Evolutionary conservation across 495 filamentous ascomycete species (phyloP).

Genomic region (Aspergillus bridgeri): DNA sequence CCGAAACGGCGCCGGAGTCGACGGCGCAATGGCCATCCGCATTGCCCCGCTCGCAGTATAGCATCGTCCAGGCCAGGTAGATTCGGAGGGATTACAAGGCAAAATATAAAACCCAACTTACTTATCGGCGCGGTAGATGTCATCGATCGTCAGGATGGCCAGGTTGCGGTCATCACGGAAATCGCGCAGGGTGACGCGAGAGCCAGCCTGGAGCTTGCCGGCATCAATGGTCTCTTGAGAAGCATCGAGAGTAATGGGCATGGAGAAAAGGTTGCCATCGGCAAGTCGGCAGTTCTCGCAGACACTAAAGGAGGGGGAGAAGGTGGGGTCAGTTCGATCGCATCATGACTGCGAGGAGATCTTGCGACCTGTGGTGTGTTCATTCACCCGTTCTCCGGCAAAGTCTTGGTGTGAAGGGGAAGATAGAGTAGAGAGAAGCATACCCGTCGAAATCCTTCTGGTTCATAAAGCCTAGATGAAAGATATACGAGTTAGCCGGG

Average conservation of each 20-base stretch:
- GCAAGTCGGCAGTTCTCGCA: constrained; percentile 80
- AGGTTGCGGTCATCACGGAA: constrained; percentile 95
- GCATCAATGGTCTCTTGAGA: constrained; percentile 68
- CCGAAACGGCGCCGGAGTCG: not conserved
- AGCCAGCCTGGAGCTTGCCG: constrained; percentile 68
- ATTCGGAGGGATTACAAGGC: constrained; percentile 7
- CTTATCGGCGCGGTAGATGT: constrained; percentile 97
- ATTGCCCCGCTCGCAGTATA: not conserved
- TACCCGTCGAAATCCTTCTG: constrained; percentile 95
- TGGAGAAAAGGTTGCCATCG: constrained; percentile 90
- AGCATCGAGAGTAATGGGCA: constrained; percentile 93
- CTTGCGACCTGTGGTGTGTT: not conserved
- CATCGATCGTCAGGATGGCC: constrained; percentile 92
- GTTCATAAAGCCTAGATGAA: constrained; percentile 81
- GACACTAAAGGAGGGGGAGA: constrained; percentile 59
- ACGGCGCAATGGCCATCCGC: not conserved
- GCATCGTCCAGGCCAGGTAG: not conserved
- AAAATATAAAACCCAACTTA: constrained; percentile 47
- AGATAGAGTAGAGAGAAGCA: constrained; percentile 9
- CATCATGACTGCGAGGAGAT: not conserved
- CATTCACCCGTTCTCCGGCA: not conserved
- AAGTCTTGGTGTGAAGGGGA: not conserved
- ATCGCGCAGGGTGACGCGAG: constrained; percentile 83
- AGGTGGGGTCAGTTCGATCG: constrained; percentile 10
- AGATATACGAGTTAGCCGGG: constrained; percentile 29